Conservation (phyloP, 1,139 yeast genomes). For the Dujonia santamariae region DNA sequence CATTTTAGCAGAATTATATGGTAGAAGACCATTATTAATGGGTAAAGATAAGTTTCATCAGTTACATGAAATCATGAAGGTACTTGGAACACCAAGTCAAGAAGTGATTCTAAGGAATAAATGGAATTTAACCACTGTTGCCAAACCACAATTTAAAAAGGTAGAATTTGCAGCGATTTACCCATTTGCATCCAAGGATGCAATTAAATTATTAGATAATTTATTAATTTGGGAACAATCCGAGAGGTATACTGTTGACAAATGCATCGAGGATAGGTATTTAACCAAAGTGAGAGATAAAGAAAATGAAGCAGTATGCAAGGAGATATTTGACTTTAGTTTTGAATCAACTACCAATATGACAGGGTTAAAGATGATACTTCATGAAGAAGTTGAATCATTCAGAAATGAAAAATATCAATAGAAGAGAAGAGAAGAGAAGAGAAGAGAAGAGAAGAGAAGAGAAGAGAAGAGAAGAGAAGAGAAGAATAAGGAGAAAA, state of each 20-base stretch:
- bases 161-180: slow-evolving; percentile 49
- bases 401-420: slow-evolving; percentile 25
- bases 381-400: slow-evolving; percentile 43
- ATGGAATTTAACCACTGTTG: slow-evolving; percentile 28
- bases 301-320: slow-evolving; percentile 49
- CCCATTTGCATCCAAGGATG: slow-evolving; percentile 54
- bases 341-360: slow-evolving; percentile 47
- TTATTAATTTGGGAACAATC: slow-evolving; percentile 61
- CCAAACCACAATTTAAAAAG: slow-evolving; percentile 34
- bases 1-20: slow-evolving; percentile 72
- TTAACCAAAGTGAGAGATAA: slow-evolving; percentile 45
- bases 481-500: no score
- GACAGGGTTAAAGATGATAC: slow-evolving; percentile 39
- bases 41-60: slow-evolving; percentile 69
- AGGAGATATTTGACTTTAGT: slow-evolving; percentile 53
- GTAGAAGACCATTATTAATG: slow-evolving; percentile 67
- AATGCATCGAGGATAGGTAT: slow-evolving; percentile 53
- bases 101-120: slow-evolving; percentile 27
- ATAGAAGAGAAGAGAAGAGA: no score
- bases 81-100: slow-evolving; percentile 59
- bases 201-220: slow-evolving; percentile 45
- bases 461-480: no score
- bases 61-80: slow-evolving; percentile 56
- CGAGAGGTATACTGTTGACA: slow-evolving; percentile 43
- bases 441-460: no score